These are phyloP conservation scores for Leccinum angustisporum DNA, from an alignment of 1,284 basidiomycete species.

Conservation along the genomic window DNA sequence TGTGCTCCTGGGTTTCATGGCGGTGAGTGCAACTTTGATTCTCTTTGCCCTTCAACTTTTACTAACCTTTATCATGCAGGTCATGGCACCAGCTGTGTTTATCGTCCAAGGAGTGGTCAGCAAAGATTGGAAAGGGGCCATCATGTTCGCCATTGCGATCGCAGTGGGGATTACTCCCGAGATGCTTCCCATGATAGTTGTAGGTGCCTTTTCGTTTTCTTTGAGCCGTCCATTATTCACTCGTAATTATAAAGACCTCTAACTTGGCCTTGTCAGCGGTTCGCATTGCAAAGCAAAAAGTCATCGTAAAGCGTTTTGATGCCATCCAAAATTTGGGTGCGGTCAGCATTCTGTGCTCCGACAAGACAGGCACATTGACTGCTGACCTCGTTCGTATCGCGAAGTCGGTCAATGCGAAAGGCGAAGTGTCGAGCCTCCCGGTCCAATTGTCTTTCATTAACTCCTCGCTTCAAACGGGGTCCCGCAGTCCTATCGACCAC, in stretches of 20 bases:
- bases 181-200: constrained; percentile 36
- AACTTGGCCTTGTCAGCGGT: constrained; percentile 33
- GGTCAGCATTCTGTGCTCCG: constrained; percentile 31
- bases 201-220: constrained; percentile 12
- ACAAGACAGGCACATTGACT: constrained; percentile 34
- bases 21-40: constrained; percentile 16
- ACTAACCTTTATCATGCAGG: constrained; percentile 10
- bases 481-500: constrained; percentile 33
- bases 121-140: constrained; percentile 32
- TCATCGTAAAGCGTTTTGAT: constrained; percentile 35
- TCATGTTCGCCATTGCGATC: constrained; percentile 34
- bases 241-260: constrained; percentile 24
- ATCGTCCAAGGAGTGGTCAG: constrained; percentile 33
- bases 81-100: constrained; percentile 33
- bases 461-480: constrained; percentile 30
- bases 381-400: constrained; percentile 35
- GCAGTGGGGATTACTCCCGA: constrained; percentile 34
- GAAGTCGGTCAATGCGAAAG: constrained; percentile 27
- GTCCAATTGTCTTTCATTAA: constrained; percentile 30
- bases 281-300: constrained; percentile 34
- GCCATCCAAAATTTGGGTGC: constrained; percentile 34
- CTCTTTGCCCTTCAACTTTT: neutral
- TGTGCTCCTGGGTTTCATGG: constrained; percentile 33
- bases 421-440: constrained; percentile 28
- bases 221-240: constrained; percentile 5